Evolutionary conservation across 1,139 yeast species (phyloP).

Genomic region (Geotrichum restrictum): DNA sequence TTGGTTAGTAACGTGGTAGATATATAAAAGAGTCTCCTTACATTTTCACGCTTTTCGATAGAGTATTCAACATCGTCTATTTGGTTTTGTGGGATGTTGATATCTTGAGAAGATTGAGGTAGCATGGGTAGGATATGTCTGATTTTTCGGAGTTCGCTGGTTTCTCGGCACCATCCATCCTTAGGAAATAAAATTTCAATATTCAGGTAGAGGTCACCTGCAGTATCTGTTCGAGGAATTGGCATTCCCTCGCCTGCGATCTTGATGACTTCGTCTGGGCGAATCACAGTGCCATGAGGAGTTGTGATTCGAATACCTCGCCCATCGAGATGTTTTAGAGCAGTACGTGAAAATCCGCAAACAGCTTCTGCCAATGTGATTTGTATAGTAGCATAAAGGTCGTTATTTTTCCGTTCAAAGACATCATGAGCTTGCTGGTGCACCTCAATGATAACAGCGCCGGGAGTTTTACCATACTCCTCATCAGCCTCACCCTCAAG

Average conservation of each 20-base stretch:
- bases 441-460: conserved; percentile 68
- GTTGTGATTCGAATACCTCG: conserved; percentile 67
- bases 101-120: conserved; percentile 6
- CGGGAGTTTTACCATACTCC: conserved; percentile 61
- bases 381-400: conserved; percentile 56
- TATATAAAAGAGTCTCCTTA: not conserved
- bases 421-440: conserved; percentile 44
- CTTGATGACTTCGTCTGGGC: conserved; percentile 72
- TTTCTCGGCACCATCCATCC: conserved; percentile 44
- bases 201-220: conserved; percentile 73
- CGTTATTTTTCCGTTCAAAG: conserved; percentile 60
- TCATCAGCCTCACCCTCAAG: conserved; percentile 75
- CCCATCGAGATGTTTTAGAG: conserved; percentile 75
- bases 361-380: conserved; percentile 77
- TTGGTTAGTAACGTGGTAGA: not conserved
- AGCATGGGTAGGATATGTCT: conserved; percentile 29
- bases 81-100: conserved; percentile 19
- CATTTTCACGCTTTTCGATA: conserved; percentile 9
- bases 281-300: conserved; percentile 60
- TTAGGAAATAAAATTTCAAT: conserved; percentile 76
- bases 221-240: conserved; percentile 41
- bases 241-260: conserved; percentile 89
- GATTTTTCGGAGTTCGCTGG: conserved; percentile 29
- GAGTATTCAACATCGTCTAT: conserved; percentile 22
- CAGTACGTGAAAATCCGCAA: conserved; percentile 67